phyloP scores from a whole-genome alignment of 148 eudicot species.

The Nepenthes mirabilis region DNA sequence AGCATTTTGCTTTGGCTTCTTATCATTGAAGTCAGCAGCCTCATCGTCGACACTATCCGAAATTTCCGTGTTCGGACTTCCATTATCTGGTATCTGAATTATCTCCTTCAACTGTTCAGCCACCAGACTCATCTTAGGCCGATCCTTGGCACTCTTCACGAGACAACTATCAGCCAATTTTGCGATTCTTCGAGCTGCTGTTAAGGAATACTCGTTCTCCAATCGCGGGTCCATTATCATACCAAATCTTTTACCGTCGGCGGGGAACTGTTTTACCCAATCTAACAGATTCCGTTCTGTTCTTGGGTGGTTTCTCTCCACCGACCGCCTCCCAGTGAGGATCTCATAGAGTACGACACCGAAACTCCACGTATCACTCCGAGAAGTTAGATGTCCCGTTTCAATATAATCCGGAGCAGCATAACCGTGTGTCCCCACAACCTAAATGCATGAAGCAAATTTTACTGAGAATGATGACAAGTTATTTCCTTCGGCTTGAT shows the following conservation, averaged over 20 bases:
- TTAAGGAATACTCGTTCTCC: conserved; percentile 38
- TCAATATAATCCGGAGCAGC: conserved; percentile 92
- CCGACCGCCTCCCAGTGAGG: conserved; percentile 55
- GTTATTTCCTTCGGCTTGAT: too few relatives aligned
- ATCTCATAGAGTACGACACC: conserved; percentile 86
- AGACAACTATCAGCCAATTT: conserved; percentile 63
- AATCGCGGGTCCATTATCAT: conserved; percentile 54
- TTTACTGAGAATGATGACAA: background rate
- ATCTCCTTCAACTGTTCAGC: conserved; percentile 50
- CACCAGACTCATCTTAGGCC: conserved; percentile 74
- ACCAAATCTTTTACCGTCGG: conserved; percentile 42
- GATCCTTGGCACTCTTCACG: conserved; percentile 40
- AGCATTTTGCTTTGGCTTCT: conserved; percentile 11
- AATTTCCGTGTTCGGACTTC: conserved; percentile 14
- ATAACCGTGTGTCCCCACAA: conserved; percentile 83
- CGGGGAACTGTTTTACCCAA: conserved; percentile 62
- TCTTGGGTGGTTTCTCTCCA: conserved; percentile 55
- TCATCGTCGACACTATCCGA: conserved; percentile 20
- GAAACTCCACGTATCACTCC: conserved; percentile 80
- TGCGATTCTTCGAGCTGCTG: conserved; percentile 50
- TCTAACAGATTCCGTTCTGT: conserved; percentile 52
- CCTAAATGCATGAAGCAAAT: conserved; percentile 25
- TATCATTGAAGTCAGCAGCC: conserved; percentile 3
- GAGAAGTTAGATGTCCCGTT: conserved; percentile 62
- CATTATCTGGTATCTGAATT: conserved; percentile 18